Base-by-base conservation (phyloP, 2,329 filamentous ascomycete genomes). In the Tolypocladium pustulatum region DNA sequence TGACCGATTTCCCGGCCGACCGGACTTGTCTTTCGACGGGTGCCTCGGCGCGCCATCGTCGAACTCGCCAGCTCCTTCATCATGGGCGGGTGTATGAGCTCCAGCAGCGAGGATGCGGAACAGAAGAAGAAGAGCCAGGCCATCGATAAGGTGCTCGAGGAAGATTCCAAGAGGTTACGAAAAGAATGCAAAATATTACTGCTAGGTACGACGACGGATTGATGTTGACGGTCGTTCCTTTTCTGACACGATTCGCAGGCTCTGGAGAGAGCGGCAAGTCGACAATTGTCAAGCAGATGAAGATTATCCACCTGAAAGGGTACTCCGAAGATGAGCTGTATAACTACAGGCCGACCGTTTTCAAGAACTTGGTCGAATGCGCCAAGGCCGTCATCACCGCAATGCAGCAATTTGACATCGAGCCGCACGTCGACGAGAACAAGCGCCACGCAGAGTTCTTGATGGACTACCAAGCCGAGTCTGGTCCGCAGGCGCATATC, bases 221-320 rank as follows among this genome's bases (percentile, higher is more conserved):
- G 20, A 9, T 32, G 38, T 20, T 17, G 17, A 41, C 5, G 5
- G 30, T 17, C 12, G 10, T 25, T 43, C 43, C 22, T 40, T 61
- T 36, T 59, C 66, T 68, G 55, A 68, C 61, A 4, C 15, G 17
- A 27, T 34, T 25, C n/a, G 46, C 72, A 97, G 94, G 94, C 65
- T 97, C 94, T 64, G 94, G 94, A 65, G 94, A 99, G 78, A 97
- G 93, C 75, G 94, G 94, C 66, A 99, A 99, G 77, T 97, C 94
- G 60, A 99, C 94, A 12, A 97, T 99, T 68, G 94, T 99, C 66
- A 99, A 99, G 76, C 94, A 99, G 81, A 99, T 99, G 94, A 99
- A 97, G 77, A 99, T 99, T 67, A 97, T 99, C 70, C 94, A 99
- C 71, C 88, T 97, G 68, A 96, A 97, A 76, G 94, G 94, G 61